phyloP scores from a whole-genome alignment of 768 basidiomycete genomes.

The Infundibulicybe gibba region DNA sequence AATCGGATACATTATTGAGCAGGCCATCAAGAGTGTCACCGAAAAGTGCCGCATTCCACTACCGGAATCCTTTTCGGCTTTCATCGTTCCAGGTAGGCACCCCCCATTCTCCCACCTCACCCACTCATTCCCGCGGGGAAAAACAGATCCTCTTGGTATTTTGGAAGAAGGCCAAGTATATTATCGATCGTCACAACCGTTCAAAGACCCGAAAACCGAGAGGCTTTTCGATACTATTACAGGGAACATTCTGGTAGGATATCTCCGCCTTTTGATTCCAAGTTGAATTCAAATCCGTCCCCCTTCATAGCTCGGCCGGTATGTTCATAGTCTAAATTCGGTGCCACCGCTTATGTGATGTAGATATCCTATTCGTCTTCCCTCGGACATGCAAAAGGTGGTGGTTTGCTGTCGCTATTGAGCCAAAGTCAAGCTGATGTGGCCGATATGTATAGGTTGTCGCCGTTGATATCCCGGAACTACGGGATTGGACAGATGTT shows the following conservation, averaged over 20 bases:
- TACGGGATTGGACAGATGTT: slow-evolving; percentile 51
- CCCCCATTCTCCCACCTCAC: not conserved
- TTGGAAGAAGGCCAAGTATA: slow-evolving; percentile 62
- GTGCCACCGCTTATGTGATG: slow-evolving; percentile 12
- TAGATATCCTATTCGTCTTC: slow-evolving; percentile 69
- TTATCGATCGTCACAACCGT: slow-evolving; percentile 43
- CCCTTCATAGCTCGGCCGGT: slow-evolving; percentile 34
- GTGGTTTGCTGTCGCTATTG: not conserved
- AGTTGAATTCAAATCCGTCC: not conserved
- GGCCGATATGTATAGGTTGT: slow-evolving; percentile 39
- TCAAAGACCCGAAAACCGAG: slow-evolving; percentile 35
- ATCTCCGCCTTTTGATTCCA: not conserved
- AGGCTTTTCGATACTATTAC: slow-evolving; percentile 40
- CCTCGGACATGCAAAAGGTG: slow-evolving; percentile 72
- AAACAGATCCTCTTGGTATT: slow-evolving; percentile 59
- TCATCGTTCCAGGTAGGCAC: slow-evolving; percentile 61
- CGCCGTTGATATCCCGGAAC: slow-evolving; percentile 47
- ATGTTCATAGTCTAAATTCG: not conserved
- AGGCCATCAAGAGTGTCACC: slow-evolving; percentile 44
- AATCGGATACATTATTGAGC: slow-evolving; percentile 40
- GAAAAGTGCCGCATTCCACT: slow-evolving; percentile 60
- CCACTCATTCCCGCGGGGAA: not conserved
- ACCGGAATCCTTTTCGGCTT: slow-evolving; percentile 50
- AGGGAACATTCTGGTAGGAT: slow-evolving; percentile 62
- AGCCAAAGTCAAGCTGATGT: not conserved